Conservation (phyloP, 371 early-diverging fungal genomes). For the Circinella umbellata region DNA sequence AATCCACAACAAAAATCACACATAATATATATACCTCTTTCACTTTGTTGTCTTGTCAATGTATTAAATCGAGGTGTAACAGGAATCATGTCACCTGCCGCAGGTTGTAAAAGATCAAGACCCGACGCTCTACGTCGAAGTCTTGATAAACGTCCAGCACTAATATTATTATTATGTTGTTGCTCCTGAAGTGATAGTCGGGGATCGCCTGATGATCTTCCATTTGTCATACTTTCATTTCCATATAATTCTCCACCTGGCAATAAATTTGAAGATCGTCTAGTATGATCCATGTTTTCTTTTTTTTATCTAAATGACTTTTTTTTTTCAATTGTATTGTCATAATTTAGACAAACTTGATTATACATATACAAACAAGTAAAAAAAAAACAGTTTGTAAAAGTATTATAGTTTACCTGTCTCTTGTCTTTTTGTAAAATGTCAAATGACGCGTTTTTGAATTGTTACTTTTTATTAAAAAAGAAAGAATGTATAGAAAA, state of each 20-base stretch:
- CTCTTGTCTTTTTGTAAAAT: too few species aligned
- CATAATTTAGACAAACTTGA: too few species aligned
- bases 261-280: too few species aligned
- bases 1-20: neutral
- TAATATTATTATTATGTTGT: neutral
- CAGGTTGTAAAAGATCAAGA: neutral
- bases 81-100: neutral
- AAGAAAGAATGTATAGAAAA: too few species aligned
- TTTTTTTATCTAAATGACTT: too few species aligned
- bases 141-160: neutral
- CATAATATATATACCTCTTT: neutral
- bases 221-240: neutral
- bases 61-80: neutral
- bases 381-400: too few species aligned
- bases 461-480: too few species aligned
- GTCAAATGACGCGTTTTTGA: too few species aligned
- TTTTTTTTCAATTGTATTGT: too few species aligned
- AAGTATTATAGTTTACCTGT: too few species aligned
- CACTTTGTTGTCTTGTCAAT: slow-evolving; percentile 4
- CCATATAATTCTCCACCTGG: neutral
- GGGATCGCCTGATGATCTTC: neutral
- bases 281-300: too few species aligned
- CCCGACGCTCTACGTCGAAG: neutral
- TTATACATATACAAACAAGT: too few species aligned
- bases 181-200: neutral